Evolutionary conservation across 139 green algal species (phyloP).

Genomic region (Picochlorum sp.): DNA sequence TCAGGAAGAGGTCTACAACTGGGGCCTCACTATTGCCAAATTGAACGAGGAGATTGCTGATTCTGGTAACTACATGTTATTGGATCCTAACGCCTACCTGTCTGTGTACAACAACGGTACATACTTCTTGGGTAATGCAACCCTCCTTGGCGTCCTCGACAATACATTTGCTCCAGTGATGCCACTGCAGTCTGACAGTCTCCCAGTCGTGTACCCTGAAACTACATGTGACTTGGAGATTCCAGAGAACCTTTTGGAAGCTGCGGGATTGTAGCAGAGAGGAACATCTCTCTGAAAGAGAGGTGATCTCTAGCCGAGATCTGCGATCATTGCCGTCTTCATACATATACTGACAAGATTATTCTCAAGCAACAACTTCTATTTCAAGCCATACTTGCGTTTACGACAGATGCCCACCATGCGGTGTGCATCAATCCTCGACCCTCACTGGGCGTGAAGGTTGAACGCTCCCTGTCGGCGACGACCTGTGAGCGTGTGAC

Average conservation of each 20-base stretch:
- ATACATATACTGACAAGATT: no score
- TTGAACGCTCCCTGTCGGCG: no score
- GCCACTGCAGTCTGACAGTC: not conserved
- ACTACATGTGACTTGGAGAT: not conserved
- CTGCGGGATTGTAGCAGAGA: not conserved
- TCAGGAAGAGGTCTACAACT: slow-evolving; percentile 1
- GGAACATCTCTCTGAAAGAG: no score
- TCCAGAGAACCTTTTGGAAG: not conserved
- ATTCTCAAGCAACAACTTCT: no score
- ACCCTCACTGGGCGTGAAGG: no score
- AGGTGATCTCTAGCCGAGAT: no score
- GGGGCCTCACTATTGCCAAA: not conserved
- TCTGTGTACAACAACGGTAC: slow-evolving; percentile 4
- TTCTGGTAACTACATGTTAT: not conserved
- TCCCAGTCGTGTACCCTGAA: not conserved
- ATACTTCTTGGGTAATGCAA: slow-evolving; percentile 7
- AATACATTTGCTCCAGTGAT: slow-evolving; percentile 3
- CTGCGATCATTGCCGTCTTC: no score
- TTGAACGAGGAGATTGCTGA: not conserved
- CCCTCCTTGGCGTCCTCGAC: not conserved
- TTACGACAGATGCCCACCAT: no score
- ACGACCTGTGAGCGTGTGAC: no score
- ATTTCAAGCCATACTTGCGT: no score
- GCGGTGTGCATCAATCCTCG: no score
- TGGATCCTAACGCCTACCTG: slow-evolving; percentile 2